Evolutionary conservation across 179 eudicot genomes (phyloP).

Genomic region (Pouteria campechiana): DNA sequence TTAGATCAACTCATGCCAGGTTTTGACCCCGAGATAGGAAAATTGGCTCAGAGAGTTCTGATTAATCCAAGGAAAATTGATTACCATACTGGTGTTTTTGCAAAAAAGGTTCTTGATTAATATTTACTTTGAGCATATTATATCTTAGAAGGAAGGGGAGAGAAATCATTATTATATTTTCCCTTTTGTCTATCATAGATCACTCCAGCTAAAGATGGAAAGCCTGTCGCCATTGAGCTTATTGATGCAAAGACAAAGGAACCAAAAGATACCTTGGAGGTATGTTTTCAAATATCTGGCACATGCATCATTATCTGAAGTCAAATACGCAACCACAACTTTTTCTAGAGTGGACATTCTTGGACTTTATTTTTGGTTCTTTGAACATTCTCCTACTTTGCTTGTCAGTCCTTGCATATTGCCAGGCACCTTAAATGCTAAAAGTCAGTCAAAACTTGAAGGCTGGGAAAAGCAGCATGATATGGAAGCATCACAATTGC

Average conservation of each 20-base stretch:
- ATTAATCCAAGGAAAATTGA: constrained; percentile 95
- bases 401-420: no score
- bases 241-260: constrained; percentile 96
- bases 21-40: constrained; percentile 97
- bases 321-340: no score
- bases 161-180: not conserved
- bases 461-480: no score
- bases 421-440: no score
- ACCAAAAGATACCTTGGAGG: constrained; percentile 86
- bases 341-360: no score
- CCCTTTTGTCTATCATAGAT: constrained; percentile 37
- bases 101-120: constrained; percentile 69
- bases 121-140: no score
- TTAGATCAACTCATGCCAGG: constrained; percentile 99
- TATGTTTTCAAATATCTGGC: constrained; percentile 8
- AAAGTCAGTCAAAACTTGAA: no score
- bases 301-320: no score
- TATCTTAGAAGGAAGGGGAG: no score
- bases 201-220: constrained; percentile 97
- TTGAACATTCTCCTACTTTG: no score
- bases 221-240: constrained; percentile 92
- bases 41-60: constrained; percentile 92
- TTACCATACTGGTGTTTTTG: constrained; percentile 96
- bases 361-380: no score
- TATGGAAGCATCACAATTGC: no score